Evolutionary conservation across 2,329 filamentous ascomycete genomes (phyloP).

Genomic region (Sclerotinia sclerotiorum): DNA sequence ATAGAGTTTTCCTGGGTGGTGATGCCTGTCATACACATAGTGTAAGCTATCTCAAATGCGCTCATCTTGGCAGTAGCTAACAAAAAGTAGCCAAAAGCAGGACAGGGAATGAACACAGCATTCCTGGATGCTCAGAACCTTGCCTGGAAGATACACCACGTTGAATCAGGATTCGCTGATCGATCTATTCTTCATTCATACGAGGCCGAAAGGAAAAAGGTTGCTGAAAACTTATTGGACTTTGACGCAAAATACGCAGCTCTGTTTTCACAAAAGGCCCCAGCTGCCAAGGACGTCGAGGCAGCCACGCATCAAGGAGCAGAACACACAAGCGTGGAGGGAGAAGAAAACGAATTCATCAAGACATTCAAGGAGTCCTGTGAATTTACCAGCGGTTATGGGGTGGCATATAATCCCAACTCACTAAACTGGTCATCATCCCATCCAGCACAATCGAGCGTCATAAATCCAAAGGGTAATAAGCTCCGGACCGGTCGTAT

Average conservation of each 20-base stretch:
- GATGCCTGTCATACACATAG: conserved; percentile 81
- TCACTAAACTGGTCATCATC: conserved; percentile 76
- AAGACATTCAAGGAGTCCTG: conserved; percentile 88
- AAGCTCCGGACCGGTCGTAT: conserved; percentile 73
- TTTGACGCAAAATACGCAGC: conserved; percentile 91
- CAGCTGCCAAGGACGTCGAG: conserved; percentile 70
- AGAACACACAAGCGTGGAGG: conserved; percentile 35
- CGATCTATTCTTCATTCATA: conserved; percentile 79
- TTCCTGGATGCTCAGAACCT: conserved; percentile 84
- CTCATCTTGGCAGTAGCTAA: not conserved
- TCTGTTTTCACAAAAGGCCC: conserved; percentile 78
- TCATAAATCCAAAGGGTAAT: conserved; percentile 65
- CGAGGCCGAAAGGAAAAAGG: conserved; percentile 78
- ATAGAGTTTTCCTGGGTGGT: conserved; percentile 71
- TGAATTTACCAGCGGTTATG: conserved; percentile 91
- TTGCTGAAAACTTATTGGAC: conserved; percentile 78
- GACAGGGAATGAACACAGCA: conserved; percentile 78
- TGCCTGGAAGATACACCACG: conserved; percentile 93
- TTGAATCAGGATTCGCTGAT: conserved; percentile 77
- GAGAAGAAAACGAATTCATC: conserved; percentile 75
- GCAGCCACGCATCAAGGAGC: conserved; percentile 53
- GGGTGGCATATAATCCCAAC: conserved; percentile 82
- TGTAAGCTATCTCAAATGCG: conserved; percentile 45
- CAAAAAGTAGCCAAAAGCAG: conserved; percentile 62
- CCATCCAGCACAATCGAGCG: conserved; percentile 68